These are phyloP conservation scores for Boehmeria nivea DNA, from an alignment of 306 rosid genomes.

Conservation along the genomic window DNA sequence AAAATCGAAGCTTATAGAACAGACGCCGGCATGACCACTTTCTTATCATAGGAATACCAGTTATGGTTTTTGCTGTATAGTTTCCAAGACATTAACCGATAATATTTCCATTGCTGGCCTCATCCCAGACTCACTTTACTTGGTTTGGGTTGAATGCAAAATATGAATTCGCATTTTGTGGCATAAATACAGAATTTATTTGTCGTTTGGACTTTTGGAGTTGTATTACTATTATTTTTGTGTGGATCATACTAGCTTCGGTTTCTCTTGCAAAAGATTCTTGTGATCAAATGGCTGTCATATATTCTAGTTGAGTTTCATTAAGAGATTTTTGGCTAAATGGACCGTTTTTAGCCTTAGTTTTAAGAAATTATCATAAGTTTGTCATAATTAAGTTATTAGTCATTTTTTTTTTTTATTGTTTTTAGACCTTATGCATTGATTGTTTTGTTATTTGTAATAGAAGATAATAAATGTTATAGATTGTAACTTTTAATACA, in stretches of 20 bases:
- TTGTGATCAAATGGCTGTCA: no score
- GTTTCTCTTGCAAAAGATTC: no score
- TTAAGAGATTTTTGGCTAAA: no score
- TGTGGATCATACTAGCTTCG: slow-evolving; percentile 9
- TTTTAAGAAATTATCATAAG: no score
- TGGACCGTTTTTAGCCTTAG: no score
- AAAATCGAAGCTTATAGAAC: neutral
- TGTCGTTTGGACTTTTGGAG: neutral
- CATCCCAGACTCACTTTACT: slow-evolving; percentile 3
- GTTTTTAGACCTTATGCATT: no score
- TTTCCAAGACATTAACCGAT: slow-evolving; percentile 4
- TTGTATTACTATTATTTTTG: neutral
- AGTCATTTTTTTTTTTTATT: no score
- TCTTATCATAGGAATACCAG: slow-evolving; percentile 1
- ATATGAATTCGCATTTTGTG: slow-evolving; percentile 1
- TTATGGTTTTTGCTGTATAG: slow-evolving; percentile 24
- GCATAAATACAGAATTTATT: neutral
- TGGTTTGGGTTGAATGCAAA: slow-evolving; percentile 6
- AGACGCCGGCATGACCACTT: neutral
- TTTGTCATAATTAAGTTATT: no score
- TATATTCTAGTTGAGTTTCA: no score
- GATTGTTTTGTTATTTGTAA: no score
- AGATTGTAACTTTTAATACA: no score
- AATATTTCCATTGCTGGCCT: neutral
- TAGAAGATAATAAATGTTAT: no score